Evolutionary conservation across 208 protist species (phyloP), one percentile per base, ranked within the genome.

Genomic region (Crithidia mellificae): DNA sequence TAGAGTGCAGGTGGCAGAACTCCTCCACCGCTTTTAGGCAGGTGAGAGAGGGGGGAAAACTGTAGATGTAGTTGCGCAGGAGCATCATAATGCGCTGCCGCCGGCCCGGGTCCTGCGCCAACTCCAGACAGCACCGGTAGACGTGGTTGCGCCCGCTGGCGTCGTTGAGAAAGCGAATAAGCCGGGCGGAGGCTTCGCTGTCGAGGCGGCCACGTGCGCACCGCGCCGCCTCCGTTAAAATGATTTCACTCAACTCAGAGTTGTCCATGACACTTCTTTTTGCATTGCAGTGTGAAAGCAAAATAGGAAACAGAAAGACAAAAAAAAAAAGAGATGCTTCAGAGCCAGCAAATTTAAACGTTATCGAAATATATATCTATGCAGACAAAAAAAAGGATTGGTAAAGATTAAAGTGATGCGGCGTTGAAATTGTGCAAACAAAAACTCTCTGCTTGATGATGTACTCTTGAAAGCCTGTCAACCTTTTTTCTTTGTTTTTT

Each of bases 111-210:
- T 94, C 84, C 29, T 80, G 74, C 29, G 80, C 61, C 3, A 90
- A 43, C 25, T 90, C 82, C 20, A 92, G 72, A 49, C 85, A 91
- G 52, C 82, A 90, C 34, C 81, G 59, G 69, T 89, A 94, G 20
- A 88, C 83, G 12, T 80, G 70, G 54, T 88, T 76, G 24, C 88
- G 76, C 25, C 84, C 83, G 30, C 81, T 71, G 17, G 72, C 81
- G 6, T 83, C 61, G 41, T 61, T 82, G 39, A 94, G 62, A 30
- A 70, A 76, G 39, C 56, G 57, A 20, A 84, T 53, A 12, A 88
- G 64, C n/a, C 81, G 59, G 1, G 51, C 46, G 22, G 72, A 68
- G 25, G 43, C 54, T 30, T 53, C 53, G 62, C 47, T 80, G 65
- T 73, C 64, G 20, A 75, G 55, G 25, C 59, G 57, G 7, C 70